Evolutionary conservation across 1,139 yeast genomes (phyloP).

Genomic region (Debaryomyces robertsiae): DNA sequence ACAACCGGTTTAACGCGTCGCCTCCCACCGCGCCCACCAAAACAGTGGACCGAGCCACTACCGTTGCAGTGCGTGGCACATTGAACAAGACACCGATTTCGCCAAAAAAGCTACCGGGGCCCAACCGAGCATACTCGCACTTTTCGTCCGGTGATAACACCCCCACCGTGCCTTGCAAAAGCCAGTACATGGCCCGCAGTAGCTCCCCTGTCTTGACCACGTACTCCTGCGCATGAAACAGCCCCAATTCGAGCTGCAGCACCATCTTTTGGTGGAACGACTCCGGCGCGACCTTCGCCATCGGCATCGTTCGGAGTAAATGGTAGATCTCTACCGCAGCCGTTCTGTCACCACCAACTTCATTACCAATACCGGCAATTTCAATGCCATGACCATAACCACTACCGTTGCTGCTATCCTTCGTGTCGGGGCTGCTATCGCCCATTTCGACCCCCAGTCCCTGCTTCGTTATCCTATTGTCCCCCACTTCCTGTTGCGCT

Average conservation of each 20-base stretch:
- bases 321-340: slow-evolving; percentile 58
- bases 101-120: slow-evolving; percentile 73
- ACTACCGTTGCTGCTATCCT: too few relatives aligned
- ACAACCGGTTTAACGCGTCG: slow-evolving; percentile 59
- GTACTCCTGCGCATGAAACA: slow-evolving; percentile 66
- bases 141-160: slow-evolving; percentile 79
- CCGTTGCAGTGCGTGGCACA: slow-evolving; percentile 78
- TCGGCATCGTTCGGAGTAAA: slow-evolving; percentile 57
- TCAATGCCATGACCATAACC: too few relatives aligned
- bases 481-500: background rate
- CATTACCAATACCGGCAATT: slow-evolving; percentile 1
- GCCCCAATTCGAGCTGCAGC: slow-evolving; percentile 57
- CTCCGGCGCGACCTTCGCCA: slow-evolving; percentile 66
- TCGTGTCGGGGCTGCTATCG: background rate
- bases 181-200: slow-evolving; percentile 81
- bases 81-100: slow-evolving; percentile 77
- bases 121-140: slow-evolving; percentile 67
- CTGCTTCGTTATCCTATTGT: background rate
- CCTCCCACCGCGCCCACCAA: slow-evolving; percentile 68
- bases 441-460: background rate
- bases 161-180: slow-evolving; percentile 69
- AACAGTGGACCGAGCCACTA: slow-evolving; percentile 69
- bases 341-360: slow-evolving; percentile 3
- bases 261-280: slow-evolving; percentile 63
- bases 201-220: slow-evolving; percentile 73